Evolutionary conservation across 23 red algal species (phyloP).

Genomic region (Gracilaria vermiculophylla): DNA sequence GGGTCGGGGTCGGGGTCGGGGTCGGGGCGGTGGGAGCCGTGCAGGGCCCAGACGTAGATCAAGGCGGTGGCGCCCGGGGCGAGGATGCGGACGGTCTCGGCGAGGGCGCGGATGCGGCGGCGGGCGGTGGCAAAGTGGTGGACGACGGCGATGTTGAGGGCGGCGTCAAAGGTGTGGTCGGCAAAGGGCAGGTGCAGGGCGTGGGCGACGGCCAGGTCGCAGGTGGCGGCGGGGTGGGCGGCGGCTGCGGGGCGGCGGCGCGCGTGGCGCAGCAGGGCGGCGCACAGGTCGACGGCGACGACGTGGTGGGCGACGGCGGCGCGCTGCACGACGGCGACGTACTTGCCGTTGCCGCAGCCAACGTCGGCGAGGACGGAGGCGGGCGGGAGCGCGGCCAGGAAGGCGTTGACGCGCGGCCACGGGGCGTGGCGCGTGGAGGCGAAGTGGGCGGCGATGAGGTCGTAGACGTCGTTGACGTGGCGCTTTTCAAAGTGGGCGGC

Average conservation of each 20-base stretch:
- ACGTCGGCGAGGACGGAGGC: constrained; percentile 63
- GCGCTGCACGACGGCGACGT: neutral
- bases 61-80: constrained; percentile 49
- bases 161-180: constrained; percentile 56
- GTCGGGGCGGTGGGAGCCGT: constrained; percentile 21
- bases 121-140: constrained; percentile 77
- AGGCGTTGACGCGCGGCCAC: constrained; percentile 82
- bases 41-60: constrained; percentile 87
- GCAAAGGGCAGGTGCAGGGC: constrained; percentile 57
- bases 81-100: constrained; percentile 68
- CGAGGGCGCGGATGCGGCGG: constrained; percentile 60
- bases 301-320: neutral
- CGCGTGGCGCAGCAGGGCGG: neutral
- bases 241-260: neutral
- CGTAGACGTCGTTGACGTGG: constrained; percentile 86
- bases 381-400: constrained; percentile 50
- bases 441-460: constrained; percentile 89
- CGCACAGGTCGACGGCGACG: constrained; percentile 32
- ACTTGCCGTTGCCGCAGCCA: constrained; percentile 97
- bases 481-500: constrained; percentile 51
- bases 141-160: constrained; percentile 89
- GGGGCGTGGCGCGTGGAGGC: constrained; percentile 77
- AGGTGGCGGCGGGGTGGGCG: neutral
- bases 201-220: constrained; percentile 46
- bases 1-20: neutral